Evolutionary conservation across 441 rosid species (phyloP).

Genomic region (Arabidopsis hybrid): DNA sequence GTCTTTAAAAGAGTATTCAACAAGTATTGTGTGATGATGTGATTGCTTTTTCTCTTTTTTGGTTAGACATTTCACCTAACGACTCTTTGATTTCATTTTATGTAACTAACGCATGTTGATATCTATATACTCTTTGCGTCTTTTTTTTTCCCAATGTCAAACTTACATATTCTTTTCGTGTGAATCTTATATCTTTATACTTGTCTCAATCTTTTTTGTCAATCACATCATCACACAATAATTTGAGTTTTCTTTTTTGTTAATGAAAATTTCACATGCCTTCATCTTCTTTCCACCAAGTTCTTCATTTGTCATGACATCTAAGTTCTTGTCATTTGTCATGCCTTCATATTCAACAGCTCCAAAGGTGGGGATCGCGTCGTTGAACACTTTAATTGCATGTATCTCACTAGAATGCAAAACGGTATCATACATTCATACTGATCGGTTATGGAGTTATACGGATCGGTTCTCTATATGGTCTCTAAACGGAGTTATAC

Average conservation of each 20-base stretch:
- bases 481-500: too few relatives aligned
- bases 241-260: not conserved
- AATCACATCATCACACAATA: not conserved
- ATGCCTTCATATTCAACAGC: too few relatives aligned
- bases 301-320: too few relatives aligned
- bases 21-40: slow-evolving; percentile 40
- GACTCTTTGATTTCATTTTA: slow-evolving; percentile 1
- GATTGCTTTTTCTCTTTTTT: slow-evolving; percentile 6
- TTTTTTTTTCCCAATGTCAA: not conserved
- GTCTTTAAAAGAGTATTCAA: slow-evolving; percentile 33
- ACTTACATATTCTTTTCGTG: not conserved
- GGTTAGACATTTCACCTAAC: slow-evolving; percentile 41
- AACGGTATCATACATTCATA: too few relatives aligned
- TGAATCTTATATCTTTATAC: not conserved
- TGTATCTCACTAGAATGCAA: too few relatives aligned
- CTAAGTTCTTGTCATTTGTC: too few relatives aligned
- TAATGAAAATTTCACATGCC: too few relatives aligned
- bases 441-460: too few relatives aligned
- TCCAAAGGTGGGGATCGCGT: too few relatives aligned
- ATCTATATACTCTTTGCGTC: not conserved
- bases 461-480: too few relatives aligned
- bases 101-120: slow-evolving; percentile 14
- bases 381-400: too few relatives aligned
- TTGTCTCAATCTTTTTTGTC: not conserved
- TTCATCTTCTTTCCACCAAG: too few relatives aligned